Base-by-base conservation (phyloP, 2,329 filamentous ascomycete genomes). In the Paraphaeosphaeria minitans region DNA sequence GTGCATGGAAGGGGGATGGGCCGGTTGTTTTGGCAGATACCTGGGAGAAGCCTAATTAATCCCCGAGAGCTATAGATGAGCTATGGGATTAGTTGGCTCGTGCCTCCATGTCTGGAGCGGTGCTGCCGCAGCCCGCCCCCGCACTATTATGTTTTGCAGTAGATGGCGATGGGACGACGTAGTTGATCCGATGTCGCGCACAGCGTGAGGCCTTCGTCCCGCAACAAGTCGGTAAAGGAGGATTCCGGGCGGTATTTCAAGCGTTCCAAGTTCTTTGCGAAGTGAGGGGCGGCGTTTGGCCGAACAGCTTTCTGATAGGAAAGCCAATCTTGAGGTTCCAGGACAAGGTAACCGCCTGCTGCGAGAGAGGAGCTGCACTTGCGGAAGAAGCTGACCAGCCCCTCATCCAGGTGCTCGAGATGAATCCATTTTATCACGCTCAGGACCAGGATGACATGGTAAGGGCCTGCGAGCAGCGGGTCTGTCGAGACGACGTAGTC, bases 361-460 rank as follows among this genome's bases (percentile, higher is more conserved):
- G 48, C 62, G 48, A 77, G 68, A 24, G 67, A 70, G 19, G 63
- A 54, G 16, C 65, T 59, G 64, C 73, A 77, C 50, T 74, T 74
- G 45, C 51, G 61, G 55, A 77, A 76, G 59, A 77, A 76, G 8
- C 31, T 54, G 33, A 63, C 41, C 59, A 77, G 57, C 37, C 74
- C 74, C 45, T 66, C 59, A 55, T 77, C 75, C n/a, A 67, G 61
- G 57, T 75, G 73, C 59, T 74, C 68, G 31, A 77, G 67, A 57
- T 77, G 75, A 48, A 77, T 74, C 75, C 75, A 78, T 62, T 77
- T 77, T 59, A 77, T 71, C 56, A 77, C 74, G 55, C 73, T 76
- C 62, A 78, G 66, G 22, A 73, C 75, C 62, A 77, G 70, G 67
- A 78, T 75, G 43, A 74, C 66, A 57, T 76, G 63, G 64, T 72